These are phyloP conservation scores for Blastomyces gilchristii DNA, from an alignment of 2,329 filamentous ascomycete species.

Conservation along the genomic window DNA sequence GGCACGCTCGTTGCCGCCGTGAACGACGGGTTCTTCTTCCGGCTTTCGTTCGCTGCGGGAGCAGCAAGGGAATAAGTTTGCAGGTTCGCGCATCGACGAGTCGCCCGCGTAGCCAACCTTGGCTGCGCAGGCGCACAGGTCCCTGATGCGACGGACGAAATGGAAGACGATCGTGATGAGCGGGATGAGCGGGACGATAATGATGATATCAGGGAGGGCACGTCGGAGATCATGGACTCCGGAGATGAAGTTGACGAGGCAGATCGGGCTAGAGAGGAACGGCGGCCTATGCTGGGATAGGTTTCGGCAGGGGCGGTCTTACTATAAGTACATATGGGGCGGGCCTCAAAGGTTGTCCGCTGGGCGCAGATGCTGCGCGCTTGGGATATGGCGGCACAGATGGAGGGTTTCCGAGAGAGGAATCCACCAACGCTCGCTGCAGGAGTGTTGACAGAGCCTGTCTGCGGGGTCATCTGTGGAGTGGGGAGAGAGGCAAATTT, in stretches of 20 bases:
- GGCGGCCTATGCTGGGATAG: constrained; percentile 39
- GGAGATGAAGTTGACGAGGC: constrained; percentile 46
- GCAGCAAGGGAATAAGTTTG: constrained; percentile 25
- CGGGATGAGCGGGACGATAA: constrained; percentile 27
- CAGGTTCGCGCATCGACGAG: constrained; percentile 29
- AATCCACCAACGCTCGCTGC: constrained; percentile 47
- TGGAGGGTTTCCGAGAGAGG: constrained; percentile 44
- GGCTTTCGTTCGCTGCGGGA: constrained; percentile 16
- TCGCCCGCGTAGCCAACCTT: constrained; percentile 32
- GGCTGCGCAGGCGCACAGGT: constrained; percentile 22
- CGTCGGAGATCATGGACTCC: constrained; percentile 55
- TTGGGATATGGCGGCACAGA: constrained; percentile 49
- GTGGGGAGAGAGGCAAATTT: constrained; percentile 50
- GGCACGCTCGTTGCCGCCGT: constrained; percentile 23
- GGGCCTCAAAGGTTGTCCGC: constrained; percentile 47
- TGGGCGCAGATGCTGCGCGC: constrained; percentile 45
- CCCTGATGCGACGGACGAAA: constrained; percentile 35
- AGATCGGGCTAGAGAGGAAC: constrained; percentile 41
- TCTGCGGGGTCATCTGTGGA: constrained; percentile 52
- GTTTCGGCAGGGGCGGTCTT: constrained; percentile 36
- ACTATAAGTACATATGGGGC: constrained; percentile 29
- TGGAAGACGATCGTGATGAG: constrained; percentile 37
- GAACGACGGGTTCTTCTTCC: constrained; percentile 25
- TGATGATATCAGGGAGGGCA: constrained; percentile 46
- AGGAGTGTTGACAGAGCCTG: constrained; percentile 47